Conservation (phyloP, 768 basidiomycete species). For the Clitopilus passeckerianus region DNA sequence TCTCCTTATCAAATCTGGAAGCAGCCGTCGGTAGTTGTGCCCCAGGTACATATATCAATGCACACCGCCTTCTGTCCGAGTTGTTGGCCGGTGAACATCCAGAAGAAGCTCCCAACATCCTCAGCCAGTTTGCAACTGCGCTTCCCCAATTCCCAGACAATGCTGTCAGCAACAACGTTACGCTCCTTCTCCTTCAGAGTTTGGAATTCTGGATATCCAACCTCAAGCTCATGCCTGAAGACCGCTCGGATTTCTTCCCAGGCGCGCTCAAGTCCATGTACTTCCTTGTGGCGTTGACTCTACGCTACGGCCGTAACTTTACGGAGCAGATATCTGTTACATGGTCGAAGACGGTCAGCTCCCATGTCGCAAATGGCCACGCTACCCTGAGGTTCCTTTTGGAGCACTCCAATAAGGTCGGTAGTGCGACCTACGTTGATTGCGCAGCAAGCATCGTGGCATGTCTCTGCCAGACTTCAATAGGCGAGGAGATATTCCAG, state of each 20-base stretch:
- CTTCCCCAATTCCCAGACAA: slow-evolving; percentile 59
- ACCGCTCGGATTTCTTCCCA: slow-evolving; percentile 46
- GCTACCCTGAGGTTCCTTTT: slow-evolving; percentile 79
- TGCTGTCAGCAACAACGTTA: slow-evolving; percentile 37
- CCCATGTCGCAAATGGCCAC: slow-evolving; percentile 67
- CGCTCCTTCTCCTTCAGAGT: slow-evolving; percentile 66
- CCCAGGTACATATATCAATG: slow-evolving; percentile 73
- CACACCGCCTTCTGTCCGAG: slow-evolving; percentile 73
- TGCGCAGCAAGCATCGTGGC: slow-evolving; percentile 82
- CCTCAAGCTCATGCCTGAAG: slow-evolving; percentile 64
- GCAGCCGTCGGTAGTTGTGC: slow-evolving; percentile 67
- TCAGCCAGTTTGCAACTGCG: slow-evolving; percentile 68
- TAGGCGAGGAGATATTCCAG: slow-evolving; percentile 70
- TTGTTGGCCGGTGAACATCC: slow-evolving; percentile 78
- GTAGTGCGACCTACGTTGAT: slow-evolving; percentile 69
- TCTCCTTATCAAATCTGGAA: slow-evolving; percentile 70
- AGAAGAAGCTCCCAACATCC: slow-evolving; percentile 54
- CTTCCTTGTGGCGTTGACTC: slow-evolving; percentile 79
- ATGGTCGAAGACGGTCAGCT: slow-evolving; percentile 75
- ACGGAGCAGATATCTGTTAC: slow-evolving; percentile 77
- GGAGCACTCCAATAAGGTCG: slow-evolving; percentile 83
- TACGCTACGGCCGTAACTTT: slow-evolving; percentile 67
- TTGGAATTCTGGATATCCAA: slow-evolving; percentile 82
- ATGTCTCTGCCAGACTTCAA: slow-evolving; percentile 72
- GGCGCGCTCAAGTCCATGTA: slow-evolving; percentile 67